Percentiles rank a stretch among this genome's conserved stretches.
Evolutionary conservation across 768 basidiomycete species (phyloP).

Genomic region (Tylopilus felleus): DNA sequence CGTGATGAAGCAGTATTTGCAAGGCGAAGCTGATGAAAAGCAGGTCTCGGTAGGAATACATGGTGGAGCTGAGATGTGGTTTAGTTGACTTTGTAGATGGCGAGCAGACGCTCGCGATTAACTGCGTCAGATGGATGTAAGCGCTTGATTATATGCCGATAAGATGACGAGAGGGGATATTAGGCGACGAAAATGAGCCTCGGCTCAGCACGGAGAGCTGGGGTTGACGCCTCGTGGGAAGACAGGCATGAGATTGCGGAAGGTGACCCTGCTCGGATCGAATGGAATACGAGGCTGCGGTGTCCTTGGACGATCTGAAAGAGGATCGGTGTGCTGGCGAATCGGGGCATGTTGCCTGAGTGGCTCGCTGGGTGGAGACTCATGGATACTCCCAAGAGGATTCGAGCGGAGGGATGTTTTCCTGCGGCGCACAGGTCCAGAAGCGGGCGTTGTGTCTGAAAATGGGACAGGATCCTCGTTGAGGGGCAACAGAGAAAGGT

Average conservation of each 20-base stretch:
- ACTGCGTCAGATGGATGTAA: slow-evolving; percentile 26
- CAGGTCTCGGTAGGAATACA: slow-evolving; percentile 29
- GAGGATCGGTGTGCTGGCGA: slow-evolving; percentile 29
- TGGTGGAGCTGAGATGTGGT: slow-evolving; percentile 25
- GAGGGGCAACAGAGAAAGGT: slow-evolving; percentile 57
- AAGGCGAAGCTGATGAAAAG: slow-evolving; percentile 14
- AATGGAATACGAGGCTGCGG: slow-evolving; percentile 38
- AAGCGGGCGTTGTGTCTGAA: slow-evolving; percentile 26
- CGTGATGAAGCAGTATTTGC: slow-evolving; percentile 26
- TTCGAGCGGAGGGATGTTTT: slow-evolving; percentile 51
- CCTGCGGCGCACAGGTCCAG: slow-evolving; percentile 57
- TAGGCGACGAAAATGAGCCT: slow-evolving; percentile 1
- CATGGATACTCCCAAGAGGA: slow-evolving; percentile 38
- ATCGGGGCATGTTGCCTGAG: slow-evolving; percentile 22
- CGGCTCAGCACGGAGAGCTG: slow-evolving; percentile 11
- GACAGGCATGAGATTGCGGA: slow-evolving; percentile 63
- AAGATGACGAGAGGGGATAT: slow-evolving; percentile 19
- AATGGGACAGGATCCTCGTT: slow-evolving; percentile 21
- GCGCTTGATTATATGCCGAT: slow-evolving; percentile 29
- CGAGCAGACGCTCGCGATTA: slow-evolving; percentile 26
- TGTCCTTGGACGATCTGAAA: slow-evolving; percentile 27
- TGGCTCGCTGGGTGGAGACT: slow-evolving; percentile 10
- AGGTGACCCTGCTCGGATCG: slow-evolving; percentile 47
- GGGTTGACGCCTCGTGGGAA: slow-evolving; percentile 32
- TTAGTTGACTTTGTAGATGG: slow-evolving; percentile 20